phyloP scores from a whole-genome alignment of 805 yeast species.

The Teunomyces stri region DNA sequence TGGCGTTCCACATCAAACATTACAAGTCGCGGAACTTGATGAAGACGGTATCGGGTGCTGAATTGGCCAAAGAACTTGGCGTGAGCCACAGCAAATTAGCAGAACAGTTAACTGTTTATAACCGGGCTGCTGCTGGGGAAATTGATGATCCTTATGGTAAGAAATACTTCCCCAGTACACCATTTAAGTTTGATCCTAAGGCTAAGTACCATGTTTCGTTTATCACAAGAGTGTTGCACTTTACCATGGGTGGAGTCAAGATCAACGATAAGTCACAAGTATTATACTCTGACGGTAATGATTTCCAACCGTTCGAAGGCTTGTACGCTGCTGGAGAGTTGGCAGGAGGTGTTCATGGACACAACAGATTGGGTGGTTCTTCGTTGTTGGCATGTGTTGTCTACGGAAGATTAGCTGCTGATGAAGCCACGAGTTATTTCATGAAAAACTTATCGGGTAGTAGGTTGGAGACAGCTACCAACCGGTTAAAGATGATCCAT shows the following conservation, averaged over 20 bases:
- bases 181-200: constrained; percentile 32
- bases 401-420: constrained; percentile 44
- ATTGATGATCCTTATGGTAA: constrained; percentile 43
- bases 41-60: constrained; percentile 44
- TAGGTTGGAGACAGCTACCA: constrained; percentile 17
- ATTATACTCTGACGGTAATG: constrained; percentile 26
- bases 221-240: constrained; percentile 59
- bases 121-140: constrained; percentile 41
- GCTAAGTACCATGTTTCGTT: constrained; percentile 49
- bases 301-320: constrained; percentile 28
- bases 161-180: constrained; percentile 47
- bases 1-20: constrained; percentile 54
- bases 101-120: constrained; percentile 38
- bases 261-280: constrained; percentile 46
- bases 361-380: constrained; percentile 43
- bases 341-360: constrained; percentile 48
- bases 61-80: constrained; percentile 43
- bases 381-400: constrained; percentile 46
- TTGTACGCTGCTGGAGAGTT: constrained; percentile 45
- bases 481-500: constrained; percentile 41
- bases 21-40: constrained; percentile 55
- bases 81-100: constrained; percentile 26
- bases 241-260: constrained; percentile 70
- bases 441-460: constrained; percentile 24
- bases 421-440: constrained; percentile 34